phyloP scores from a whole-genome alignment of 192 early-diverging fungal genomes.

The Geranomyces variabilis region DNA sequence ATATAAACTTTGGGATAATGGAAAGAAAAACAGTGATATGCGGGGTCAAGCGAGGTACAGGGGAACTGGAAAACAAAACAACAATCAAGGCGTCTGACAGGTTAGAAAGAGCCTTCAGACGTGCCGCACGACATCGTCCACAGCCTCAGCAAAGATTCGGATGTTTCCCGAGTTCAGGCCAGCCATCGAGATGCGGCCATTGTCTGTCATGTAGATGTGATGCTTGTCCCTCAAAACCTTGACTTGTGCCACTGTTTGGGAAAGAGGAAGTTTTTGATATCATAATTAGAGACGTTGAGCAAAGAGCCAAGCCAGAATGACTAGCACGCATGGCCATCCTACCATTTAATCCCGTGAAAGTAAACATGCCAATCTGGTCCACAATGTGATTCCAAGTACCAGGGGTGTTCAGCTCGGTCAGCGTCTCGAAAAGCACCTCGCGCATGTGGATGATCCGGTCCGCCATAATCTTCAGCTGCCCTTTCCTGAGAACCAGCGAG shows the following conservation, averaged over 20 bases:
- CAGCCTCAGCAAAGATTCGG: slow-evolving; percentile 82
- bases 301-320: neutral
- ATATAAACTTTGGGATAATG: too few species aligned
- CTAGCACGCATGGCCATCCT: slow-evolving; percentile 16
- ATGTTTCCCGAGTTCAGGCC: slow-evolving; percentile 89
- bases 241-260: slow-evolving; percentile 64
- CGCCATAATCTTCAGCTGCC: slow-evolving; percentile 70
- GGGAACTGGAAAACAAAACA: too few species aligned
- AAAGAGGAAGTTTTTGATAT: neutral
- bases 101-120: slow-evolving; percentile 34
- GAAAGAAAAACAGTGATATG: too few species aligned
- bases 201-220: slow-evolving; percentile 92
- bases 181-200: slow-evolving; percentile 93
- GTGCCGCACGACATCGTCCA: slow-evolving; percentile 91
- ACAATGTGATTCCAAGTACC: slow-evolving; percentile 95
- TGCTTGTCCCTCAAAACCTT: slow-evolving; percentile 79
- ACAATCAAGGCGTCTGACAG: neutral
- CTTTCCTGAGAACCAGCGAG: slow-evolving; percentile 11
- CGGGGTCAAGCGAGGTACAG: too few species aligned
- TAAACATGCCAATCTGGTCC: slow-evolving; percentile 99
- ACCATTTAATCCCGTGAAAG: slow-evolving; percentile 85
- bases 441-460: slow-evolving; percentile 91
- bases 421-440: slow-evolving; percentile 60
- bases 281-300: too few species aligned
- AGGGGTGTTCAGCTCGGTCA: slow-evolving; percentile 78